Conservation (phyloP, 202 grass and related monocot genomes). For the Digitaria exilis region DNA sequence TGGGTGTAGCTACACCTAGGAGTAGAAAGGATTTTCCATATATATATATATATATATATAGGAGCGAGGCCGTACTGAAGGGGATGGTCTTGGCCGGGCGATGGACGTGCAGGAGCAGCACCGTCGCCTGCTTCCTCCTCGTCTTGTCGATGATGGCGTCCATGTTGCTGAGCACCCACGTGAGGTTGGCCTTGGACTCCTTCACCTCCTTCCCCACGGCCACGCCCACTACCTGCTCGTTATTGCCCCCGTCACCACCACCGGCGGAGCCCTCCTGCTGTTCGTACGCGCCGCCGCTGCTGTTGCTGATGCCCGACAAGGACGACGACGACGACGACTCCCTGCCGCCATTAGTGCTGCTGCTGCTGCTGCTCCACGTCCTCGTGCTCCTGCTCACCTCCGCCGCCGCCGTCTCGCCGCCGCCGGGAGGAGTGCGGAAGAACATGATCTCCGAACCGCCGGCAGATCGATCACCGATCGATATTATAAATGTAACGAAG, state of each 20-base stretch:
- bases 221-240: conserved; percentile 7
- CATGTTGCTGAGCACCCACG: conserved; percentile 27
- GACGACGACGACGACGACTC: background rate
- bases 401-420: background rate
- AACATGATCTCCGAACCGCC: background rate
- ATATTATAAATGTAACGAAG: too few species aligned
- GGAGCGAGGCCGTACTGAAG: background rate
- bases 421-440: background rate
- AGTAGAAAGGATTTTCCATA: too few species aligned
- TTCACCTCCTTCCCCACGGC: conserved; percentile 29
- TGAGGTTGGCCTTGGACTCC: conserved; percentile 16
- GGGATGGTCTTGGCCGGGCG: conserved; percentile 25
- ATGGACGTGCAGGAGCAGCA: conserved; percentile 29
- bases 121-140: background rate
- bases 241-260: too few species aligned
- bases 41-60: background rate
- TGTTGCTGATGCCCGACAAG: background rate
- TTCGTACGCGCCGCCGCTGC: background rate
- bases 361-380: conserved; percentile 23
- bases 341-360: background rate
- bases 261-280: background rate
- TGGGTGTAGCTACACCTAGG: too few species aligned
- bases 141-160: background rate
- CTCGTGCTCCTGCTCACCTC: background rate
- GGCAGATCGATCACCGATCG: too few species aligned